phyloP scores from a whole-genome alignment of 352 stramenopile species.

The Phytopythium montanum region DNA sequence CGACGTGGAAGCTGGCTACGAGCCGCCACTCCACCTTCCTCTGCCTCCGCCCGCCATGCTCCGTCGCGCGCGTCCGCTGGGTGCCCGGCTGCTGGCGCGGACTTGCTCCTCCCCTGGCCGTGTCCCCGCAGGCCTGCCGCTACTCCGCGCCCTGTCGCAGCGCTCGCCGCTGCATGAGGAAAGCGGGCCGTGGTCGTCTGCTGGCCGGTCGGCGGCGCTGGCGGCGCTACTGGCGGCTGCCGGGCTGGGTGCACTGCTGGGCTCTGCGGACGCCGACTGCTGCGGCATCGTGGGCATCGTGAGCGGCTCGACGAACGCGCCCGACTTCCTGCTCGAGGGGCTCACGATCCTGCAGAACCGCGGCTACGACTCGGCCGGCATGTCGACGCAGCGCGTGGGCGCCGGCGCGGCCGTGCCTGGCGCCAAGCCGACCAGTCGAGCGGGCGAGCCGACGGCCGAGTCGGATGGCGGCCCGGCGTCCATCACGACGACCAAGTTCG shows the following conservation, averaged over 20 bases:
- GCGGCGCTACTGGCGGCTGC: constrained; percentile 1
- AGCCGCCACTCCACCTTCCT: background rate
- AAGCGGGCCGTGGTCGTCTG: background rate
- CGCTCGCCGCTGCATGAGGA: background rate
- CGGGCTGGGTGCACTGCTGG: constrained; percentile 13
- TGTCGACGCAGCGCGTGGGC: constrained; percentile 87
- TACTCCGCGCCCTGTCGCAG: background rate
- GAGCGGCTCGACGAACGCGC: constrained; percentile 56
- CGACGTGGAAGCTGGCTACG: background rate
- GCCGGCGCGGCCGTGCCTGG: background rate
- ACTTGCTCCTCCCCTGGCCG: background rate
- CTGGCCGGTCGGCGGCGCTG: background rate
- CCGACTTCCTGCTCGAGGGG: constrained; percentile 81
- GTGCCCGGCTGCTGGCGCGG: background rate
- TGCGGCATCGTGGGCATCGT: constrained; percentile 83
- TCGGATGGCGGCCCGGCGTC: constrained; percentile 11
- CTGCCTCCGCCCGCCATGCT: background rate
- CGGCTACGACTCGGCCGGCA: constrained; percentile 97
- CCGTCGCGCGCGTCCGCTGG: constrained; percentile 3
- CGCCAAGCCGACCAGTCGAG: no score
- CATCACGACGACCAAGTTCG: constrained; percentile 94
- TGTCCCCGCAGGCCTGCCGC: background rate
- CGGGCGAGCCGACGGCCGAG: no score
- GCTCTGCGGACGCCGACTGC: constrained; percentile 28
- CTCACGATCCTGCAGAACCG: constrained; percentile 93